phyloP scores from a whole-genome alignment of 2,329 filamentous ascomycete species.

The Sclerotinia glacialis region DNA sequence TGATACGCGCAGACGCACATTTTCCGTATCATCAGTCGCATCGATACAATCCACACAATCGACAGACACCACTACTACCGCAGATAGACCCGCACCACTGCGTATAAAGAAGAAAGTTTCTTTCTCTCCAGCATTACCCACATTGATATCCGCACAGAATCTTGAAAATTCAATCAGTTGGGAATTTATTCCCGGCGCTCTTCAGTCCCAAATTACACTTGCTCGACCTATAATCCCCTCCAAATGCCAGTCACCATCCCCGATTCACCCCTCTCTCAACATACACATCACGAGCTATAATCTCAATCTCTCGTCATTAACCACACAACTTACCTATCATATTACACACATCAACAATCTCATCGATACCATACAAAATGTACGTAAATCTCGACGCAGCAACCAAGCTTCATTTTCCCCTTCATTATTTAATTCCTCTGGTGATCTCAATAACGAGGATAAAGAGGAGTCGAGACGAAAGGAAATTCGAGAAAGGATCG shows the following conservation, averaged over 20 bases:
- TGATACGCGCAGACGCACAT: slow-evolving; percentile 22
- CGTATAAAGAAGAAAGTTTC: slow-evolving; percentile 37
- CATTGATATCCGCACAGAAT: not conserved
- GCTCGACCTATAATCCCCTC: not conserved
- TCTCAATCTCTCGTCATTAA: slow-evolving; percentile 26
- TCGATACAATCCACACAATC: slow-evolving; percentile 3
- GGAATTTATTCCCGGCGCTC: not conserved
- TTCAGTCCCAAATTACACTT: not conserved
- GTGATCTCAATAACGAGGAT: not conserved
- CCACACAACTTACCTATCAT: slow-evolving; percentile 22
- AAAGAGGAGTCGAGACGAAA: not conserved
- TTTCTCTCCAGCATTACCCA: slow-evolving; percentile 25
- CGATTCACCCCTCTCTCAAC: not conserved
- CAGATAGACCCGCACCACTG: slow-evolving; percentile 23
- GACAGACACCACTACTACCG: not conserved
- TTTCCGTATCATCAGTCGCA: slow-evolving; percentile 13
- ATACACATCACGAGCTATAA: slow-evolving; percentile 7
- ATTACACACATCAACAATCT: slow-evolving; percentile 16
- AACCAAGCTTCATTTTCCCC: slow-evolving; percentile 23
- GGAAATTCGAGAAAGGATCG: slow-evolving; percentile 25
- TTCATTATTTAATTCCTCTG: not conserved
- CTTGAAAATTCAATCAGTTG: not conserved
- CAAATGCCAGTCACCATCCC: slow-evolving; percentile 9
- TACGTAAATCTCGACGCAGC: slow-evolving; percentile 28
- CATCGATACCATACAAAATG: slow-evolving; percentile 26